Conservation (phyloP, 1,139 yeast genomes). For the Yamadazyma pseudoaaseri region DNA sequence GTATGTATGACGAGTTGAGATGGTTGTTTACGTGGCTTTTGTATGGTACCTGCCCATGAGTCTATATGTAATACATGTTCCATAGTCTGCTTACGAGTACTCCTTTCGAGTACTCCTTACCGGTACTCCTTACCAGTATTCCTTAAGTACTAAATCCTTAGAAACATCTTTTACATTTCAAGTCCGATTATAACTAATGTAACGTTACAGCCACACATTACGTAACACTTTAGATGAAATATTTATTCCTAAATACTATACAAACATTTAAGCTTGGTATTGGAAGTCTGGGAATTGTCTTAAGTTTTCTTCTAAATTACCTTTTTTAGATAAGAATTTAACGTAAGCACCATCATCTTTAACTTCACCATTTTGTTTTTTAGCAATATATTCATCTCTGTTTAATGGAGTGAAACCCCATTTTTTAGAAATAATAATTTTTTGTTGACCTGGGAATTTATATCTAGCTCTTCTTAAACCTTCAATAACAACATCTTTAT, state of each 20-base stretch:
- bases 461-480: slow-evolving; percentile 99
- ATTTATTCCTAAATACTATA: neutral
- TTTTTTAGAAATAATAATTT: slow-evolving; percentile 97
- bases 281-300: slow-evolving; percentile 93
- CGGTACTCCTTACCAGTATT: too few relatives aligned
- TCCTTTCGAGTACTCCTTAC: too few relatives aligned
- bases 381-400: slow-evolving; percentile 95
- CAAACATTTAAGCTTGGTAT: slow-evolving; percentile 35
- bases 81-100: too few relatives aligned
- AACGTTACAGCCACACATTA: too few relatives aligned
- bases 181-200: too few relatives aligned
- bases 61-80: too few relatives aligned
- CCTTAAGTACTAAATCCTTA: too few relatives aligned
- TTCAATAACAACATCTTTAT: slow-evolving; percentile 97
- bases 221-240: slow-evolving; percentile 1
- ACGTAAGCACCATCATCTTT: slow-evolving; percentile 99
- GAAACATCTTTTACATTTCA: too few relatives aligned
- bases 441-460: slow-evolving; percentile 99
- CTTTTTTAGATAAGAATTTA: slow-evolving; percentile 96
- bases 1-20: neutral
- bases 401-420: slow-evolving; percentile 99
- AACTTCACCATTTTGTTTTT: slow-evolving; percentile 96
- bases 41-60: too few relatives aligned
- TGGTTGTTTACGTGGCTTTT: too few relatives aligned
- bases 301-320: slow-evolving; percentile 90